These are phyloP conservation scores for Nicotiana rustica DNA, from an alignment of 305 asterid genomes.

Conservation along the genomic window DNA sequence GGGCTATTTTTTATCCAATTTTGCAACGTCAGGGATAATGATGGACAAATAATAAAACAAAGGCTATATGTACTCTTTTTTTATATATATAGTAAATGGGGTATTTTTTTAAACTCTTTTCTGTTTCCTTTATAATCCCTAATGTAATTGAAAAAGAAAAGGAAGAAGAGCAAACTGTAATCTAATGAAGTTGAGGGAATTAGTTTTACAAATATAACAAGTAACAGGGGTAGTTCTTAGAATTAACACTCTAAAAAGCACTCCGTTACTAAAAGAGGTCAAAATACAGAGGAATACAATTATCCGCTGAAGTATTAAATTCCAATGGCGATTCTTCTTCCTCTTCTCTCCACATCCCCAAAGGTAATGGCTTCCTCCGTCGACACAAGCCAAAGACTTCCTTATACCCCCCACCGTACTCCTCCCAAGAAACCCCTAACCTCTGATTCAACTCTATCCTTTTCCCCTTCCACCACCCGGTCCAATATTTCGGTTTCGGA, in stretches of 20 bases:
- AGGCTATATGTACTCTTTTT: too few species aligned
- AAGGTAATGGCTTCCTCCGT: slow-evolving; percentile 65
- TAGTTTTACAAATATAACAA: background rate
- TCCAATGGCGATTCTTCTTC: slow-evolving; percentile 56
- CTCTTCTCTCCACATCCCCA: slow-evolving; percentile 43
- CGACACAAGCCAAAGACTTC: slow-evolving; percentile 68
- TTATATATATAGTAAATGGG: too few species aligned
- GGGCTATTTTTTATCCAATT: too few species aligned
- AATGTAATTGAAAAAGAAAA: background rate
- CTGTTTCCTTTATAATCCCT: too few species aligned
- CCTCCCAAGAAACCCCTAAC: slow-evolving; percentile 46
- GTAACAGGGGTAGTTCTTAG: background rate
- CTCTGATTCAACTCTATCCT: slow-evolving; percentile 44
- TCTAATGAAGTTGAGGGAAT: background rate
- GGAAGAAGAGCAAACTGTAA: background rate
- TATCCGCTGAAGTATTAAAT: background rate
- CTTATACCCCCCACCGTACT: slow-evolving; percentile 86
- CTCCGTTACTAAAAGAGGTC: background rate
- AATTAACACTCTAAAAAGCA: background rate
- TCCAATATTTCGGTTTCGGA: slow-evolving; percentile 59
- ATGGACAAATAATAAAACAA: too few species aligned
- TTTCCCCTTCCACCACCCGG: slow-evolving; percentile 40
- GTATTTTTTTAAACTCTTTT: too few species aligned
- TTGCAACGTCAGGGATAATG: too few species aligned
- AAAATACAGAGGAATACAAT: slow-evolving; percentile 1